Conservation (phyloP, 176 grass and related monocot genomes). For the Eleusine indica region DNA sequence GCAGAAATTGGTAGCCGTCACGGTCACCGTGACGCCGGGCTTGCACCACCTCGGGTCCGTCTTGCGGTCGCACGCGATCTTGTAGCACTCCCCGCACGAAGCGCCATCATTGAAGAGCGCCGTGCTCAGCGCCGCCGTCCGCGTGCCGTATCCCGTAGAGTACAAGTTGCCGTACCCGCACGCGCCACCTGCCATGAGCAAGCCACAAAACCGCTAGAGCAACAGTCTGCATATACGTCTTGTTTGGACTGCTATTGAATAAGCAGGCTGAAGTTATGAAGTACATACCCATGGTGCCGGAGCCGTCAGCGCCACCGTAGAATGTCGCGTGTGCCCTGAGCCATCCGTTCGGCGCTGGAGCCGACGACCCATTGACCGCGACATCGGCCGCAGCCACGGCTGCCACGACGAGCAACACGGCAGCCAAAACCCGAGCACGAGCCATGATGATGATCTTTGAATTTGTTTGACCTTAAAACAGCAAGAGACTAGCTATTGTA, state of each 20-base stretch:
- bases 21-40: conserved; percentile 47
- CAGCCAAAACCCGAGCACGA: neutral
- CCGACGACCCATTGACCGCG: neutral
- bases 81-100: conserved; percentile 52
- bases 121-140: neutral
- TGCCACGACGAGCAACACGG: neutral
- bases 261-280: neutral
- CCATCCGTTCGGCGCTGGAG: neutral
- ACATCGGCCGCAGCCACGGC: neutral
- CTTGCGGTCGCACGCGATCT: conserved; percentile 49
- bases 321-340: conserved; percentile 45
- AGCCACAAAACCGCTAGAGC: neutral
- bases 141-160: conserved; percentile 36
- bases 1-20: conserved; percentile 75
- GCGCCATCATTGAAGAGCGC: neutral
- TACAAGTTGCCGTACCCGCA: conserved; percentile 59
- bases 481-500: neutral
- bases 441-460: neutral
- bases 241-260: no score
- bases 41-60: conserved; percentile 16
- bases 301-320: conserved; percentile 51
- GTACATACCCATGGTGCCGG: conserved; percentile 53
- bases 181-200: conserved; percentile 45
- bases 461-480: neutral
- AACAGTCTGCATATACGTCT: neutral